A percentile compares a stretch with the other conserved stretches of the same genome.
Evolutionary conservation across 1,284 basidiomycete genomes (phyloP).

Genomic region (Cryptococcus sp.): DNA sequence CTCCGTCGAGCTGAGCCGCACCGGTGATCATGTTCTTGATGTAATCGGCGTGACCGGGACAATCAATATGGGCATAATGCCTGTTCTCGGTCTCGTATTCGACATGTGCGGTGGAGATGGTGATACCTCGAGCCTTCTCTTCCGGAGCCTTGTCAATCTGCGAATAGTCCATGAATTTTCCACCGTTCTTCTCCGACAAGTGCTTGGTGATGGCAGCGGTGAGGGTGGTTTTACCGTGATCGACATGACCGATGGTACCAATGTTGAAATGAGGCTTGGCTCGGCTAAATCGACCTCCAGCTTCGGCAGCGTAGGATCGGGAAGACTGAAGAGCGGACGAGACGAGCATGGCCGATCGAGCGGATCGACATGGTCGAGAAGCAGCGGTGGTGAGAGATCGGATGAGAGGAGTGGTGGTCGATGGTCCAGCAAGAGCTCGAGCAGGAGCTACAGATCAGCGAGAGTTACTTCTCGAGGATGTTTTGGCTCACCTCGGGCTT

Average conservation of each 20-base stretch:
- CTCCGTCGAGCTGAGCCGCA: constrained; percentile 98
- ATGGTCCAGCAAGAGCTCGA: constrained; percentile 30
- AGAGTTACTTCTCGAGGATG: background rate
- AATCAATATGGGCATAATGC: constrained; percentile 99
- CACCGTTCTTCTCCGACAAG: constrained; percentile 71
- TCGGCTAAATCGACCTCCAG: constrained; percentile 66
- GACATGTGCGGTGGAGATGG: constrained; percentile 82
- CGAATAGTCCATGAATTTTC: constrained; percentile 94
- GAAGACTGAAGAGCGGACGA: constrained; percentile 10
- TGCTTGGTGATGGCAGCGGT: constrained; percentile 99
- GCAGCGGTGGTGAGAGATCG: constrained; percentile 21
- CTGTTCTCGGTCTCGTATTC: constrained; percentile 91
- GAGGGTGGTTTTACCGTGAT: constrained; percentile 92
- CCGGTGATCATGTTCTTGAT: constrained; percentile 99
- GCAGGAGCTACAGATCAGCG: constrained; percentile 10
- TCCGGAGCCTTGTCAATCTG: constrained; percentile 99
- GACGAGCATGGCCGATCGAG: constrained; percentile 16
- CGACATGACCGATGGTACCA: constrained; percentile 87
- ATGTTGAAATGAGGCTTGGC: constrained; percentile 96
- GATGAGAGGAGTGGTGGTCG: constrained; percentile 13
- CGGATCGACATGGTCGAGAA: constrained; percentile 9
- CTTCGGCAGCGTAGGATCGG: constrained; percentile 55
- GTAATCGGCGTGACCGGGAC: constrained; percentile 60
- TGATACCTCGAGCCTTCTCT: constrained; percentile 99
- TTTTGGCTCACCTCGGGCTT: constrained; percentile 18